Conservation (phyloP, 345 rosid genomes). For the Salix caprea region DNA sequence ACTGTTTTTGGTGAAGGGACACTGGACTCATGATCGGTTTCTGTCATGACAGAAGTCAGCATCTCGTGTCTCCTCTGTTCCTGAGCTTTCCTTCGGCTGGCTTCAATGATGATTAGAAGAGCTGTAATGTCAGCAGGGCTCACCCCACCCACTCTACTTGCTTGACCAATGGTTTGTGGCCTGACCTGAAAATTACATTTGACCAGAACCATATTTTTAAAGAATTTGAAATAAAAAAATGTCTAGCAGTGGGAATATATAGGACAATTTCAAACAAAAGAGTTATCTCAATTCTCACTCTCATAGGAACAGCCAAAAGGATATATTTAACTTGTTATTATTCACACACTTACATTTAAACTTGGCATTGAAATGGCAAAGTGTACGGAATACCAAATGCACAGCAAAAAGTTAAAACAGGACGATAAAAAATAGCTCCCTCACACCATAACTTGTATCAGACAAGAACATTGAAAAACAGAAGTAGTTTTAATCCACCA, state of each 20-base stretch:
- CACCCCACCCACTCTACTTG: constrained; percentile 93
- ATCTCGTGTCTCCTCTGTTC: constrained; percentile 52
- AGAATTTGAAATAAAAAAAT: background rate
- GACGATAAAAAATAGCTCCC: background rate
- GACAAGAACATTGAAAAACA: background rate
- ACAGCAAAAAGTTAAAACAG: background rate
- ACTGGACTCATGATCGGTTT: constrained; percentile 18
- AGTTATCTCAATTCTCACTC: background rate
- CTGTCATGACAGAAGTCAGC: constrained; percentile 34
- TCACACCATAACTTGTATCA: background rate
- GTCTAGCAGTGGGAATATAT: background rate
- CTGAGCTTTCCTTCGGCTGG: constrained; percentile 61
- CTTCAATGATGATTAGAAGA: constrained; percentile 73
- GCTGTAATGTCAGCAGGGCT: constrained; percentile 96
- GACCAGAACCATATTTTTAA: background rate
- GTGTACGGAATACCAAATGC: background rate
- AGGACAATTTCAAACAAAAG: background rate
- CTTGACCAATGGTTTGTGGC: constrained; percentile 90
- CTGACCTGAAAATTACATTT: constrained; percentile 53
- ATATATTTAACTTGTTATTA: background rate
- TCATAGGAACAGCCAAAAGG: background rate
- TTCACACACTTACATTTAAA: background rate
- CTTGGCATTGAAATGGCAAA: background rate
- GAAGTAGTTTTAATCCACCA: background rate
- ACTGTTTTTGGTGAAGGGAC: constrained; percentile 27